Base-by-base conservation (phyloP, 179 eudicot species). In the Camellia oleifera region DNA sequence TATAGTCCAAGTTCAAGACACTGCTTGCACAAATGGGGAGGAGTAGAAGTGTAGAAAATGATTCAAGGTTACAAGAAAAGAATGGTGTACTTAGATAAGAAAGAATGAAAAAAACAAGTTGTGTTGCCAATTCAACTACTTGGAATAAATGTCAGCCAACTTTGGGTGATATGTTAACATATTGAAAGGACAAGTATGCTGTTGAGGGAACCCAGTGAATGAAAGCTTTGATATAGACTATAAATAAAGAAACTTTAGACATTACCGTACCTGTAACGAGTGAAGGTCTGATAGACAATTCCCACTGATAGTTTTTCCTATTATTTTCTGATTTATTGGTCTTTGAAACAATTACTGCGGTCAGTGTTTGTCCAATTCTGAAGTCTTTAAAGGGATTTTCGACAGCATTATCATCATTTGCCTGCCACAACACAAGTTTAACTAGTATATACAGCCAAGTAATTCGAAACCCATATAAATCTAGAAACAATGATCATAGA, bases 201-300 rank as follows among this genome's bases (percentile, higher is more conserved):
- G 40, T 32, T 32, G 40, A 32, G 40, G 40, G 40, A 32, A 32
- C 40, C 40, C 1, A 32, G 40, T 32, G 40, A 32, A 32, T 32
- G 0, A 32, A 1, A 32, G 40, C 40, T 56, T 42, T 17, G 7
- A 45, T 32, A 12, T 52, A 4, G 8, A 61, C 45, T 32, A 32
- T 32, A 32, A 32, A 48, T 40, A 62, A 32, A 64, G 68, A 69
- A 78, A 75, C 18, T 2, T 57, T 65, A 61, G 12, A 69, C 4
- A 15, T 61, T 63, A 42, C 23, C 32, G 50, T 81, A 94, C 99
- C 97, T 78, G 90, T 78, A 57, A 96, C 83, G 60, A 87, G 15
- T 46, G 97, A 89, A 32, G 97, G 89, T 77, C 86, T 96, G 81
- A 94, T 79, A 14, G 99, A 96, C 84, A 96, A 79, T 67, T 96